Percentiles rank a stretch among this genome's conserved stretches.
Evolutionary conservation across 2,329 filamentous ascomycete species (phyloP).

Genomic region (Arthroderma sp.): DNA sequence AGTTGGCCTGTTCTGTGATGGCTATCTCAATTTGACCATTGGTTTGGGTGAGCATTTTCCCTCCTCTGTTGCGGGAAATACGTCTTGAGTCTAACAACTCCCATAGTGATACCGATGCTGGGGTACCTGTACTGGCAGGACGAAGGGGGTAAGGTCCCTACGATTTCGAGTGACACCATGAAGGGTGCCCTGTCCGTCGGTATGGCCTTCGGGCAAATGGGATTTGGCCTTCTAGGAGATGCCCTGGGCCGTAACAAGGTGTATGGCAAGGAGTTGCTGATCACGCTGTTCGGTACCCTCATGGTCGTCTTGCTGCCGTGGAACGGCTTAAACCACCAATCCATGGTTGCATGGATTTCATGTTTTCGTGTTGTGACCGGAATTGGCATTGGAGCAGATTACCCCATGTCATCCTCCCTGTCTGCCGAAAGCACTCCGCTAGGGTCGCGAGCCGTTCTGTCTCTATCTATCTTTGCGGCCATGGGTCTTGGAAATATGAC

Average conservation of each 20-base stretch:
- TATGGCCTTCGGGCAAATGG: slow-evolving; percentile 1
- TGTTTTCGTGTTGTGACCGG: slow-evolving; percentile 1
- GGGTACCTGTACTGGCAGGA: slow-evolving; percentile 1
- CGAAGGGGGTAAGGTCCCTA: neutral
- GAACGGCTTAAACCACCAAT: neutral
- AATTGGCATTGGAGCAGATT: slow-evolving; percentile 4
- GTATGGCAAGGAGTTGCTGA: slow-evolving; percentile 2
- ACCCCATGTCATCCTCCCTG: neutral
- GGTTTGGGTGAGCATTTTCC: no score
- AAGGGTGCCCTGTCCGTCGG: neutral
- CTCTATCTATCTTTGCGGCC: neutral
- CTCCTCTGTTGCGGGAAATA: neutral
- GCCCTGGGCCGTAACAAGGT: neutral
- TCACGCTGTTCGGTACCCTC: neutral
- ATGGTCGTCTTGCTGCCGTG: neutral
- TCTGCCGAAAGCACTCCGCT: slow-evolving; percentile 1
- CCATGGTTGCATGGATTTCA: slow-evolving; percentile 1
- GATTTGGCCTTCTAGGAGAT: slow-evolving; percentile 1
- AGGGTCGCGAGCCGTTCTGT: neutral
- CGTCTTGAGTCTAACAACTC: neutral
- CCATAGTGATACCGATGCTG: slow-evolving; percentile 2
- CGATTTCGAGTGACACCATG: neutral
- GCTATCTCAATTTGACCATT: neutral
- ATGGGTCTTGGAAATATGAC: neutral
- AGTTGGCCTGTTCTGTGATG: slow-evolving; percentile 2